Evolutionary conservation across 768 basidiomycete genomes (phyloP).

Genomic region (Mycena metata): DNA sequence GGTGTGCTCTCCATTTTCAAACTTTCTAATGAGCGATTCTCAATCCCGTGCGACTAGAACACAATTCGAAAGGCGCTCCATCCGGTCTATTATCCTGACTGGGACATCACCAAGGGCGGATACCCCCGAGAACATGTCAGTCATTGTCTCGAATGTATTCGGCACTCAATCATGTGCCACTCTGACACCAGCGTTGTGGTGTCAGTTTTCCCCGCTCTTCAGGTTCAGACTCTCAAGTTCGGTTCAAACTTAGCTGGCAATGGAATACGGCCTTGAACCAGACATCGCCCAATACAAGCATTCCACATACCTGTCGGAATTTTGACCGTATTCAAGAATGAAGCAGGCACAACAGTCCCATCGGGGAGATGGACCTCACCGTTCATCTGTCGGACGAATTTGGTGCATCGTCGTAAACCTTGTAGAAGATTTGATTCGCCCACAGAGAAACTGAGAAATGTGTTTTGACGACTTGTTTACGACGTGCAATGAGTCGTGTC

Average conservation of each 20-base stretch:
- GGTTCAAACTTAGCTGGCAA: slow-evolving; percentile 34
- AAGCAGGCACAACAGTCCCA: slow-evolving; percentile 13
- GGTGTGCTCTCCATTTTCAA: not conserved
- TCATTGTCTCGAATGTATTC: slow-evolving; percentile 19
- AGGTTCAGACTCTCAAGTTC: not conserved
- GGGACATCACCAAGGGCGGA: not conserved
- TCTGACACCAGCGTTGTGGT: slow-evolving; percentile 18
- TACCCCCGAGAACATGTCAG: not conserved
- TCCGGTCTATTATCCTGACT: slow-evolving; percentile 29
- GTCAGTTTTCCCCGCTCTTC: not conserved
- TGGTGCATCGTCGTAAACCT: not conserved
- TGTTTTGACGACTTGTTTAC: too few species aligned
- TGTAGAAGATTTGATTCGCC: too few species aligned
- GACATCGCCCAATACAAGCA: slow-evolving; percentile 3
- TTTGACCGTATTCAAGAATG: slow-evolving; percentile 35
- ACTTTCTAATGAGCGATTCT: too few species aligned
- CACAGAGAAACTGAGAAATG: too few species aligned
- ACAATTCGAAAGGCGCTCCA: slow-evolving; percentile 13
- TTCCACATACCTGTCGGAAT: slow-evolving; percentile 32
- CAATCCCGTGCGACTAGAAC: not conserved
- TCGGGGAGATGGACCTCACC: not conserved
- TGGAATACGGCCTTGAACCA: slow-evolving; percentile 30
- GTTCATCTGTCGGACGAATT: not conserved
- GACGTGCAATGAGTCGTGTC: too few species aligned
- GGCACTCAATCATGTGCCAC: slow-evolving; percentile 21